Evolutionary conservation across 345 rosid species (phyloP).

Genomic region (Psidium guajava): DNA sequence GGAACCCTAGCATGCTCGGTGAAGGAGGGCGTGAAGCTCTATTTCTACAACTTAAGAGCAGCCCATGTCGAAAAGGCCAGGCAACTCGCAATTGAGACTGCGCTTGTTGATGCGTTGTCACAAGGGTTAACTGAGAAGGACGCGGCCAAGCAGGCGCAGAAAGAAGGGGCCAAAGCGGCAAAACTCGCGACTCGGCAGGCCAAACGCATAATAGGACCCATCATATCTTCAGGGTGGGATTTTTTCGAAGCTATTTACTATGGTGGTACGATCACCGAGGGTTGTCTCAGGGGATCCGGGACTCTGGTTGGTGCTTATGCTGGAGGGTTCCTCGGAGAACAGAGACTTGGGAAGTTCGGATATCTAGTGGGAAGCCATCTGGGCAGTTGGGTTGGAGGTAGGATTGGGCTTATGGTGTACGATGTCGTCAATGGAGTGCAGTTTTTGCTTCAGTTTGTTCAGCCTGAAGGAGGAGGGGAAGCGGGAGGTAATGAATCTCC

Average conservation of each 20-base stretch:
- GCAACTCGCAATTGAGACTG: conserved; percentile 51
- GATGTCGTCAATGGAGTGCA: conserved; percentile 74
- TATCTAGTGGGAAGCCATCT: conserved; percentile 83
- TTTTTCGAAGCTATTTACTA: conserved; percentile 90
- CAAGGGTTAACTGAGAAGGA: conserved; percentile 57
- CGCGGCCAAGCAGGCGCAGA: conserved; percentile 62
- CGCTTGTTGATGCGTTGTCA: conserved; percentile 48
- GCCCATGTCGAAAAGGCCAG: conserved; percentile 69
- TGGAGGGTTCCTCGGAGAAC: conserved; percentile 71
- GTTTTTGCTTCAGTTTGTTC: conserved; percentile 34
- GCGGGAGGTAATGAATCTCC: background rate
- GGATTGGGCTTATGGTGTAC: conserved; percentile 83
- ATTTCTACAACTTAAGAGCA: conserved; percentile 69
- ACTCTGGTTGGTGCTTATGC: conserved; percentile 79
- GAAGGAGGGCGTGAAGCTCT: conserved; percentile 87
- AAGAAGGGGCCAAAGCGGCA: conserved; percentile 80
- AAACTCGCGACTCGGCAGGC: conserved; percentile 65
- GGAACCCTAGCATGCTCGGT: conserved; percentile 75
- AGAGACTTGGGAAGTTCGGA: conserved; percentile 73
- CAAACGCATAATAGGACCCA: conserved; percentile 77
- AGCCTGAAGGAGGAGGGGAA: conserved; percentile 18
- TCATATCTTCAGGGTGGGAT: conserved; percentile 93
- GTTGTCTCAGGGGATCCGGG: conserved; percentile 80
- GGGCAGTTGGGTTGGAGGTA: conserved; percentile 97
- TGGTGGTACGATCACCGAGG: conserved; percentile 80